phyloP scores from a whole-genome alignment of 1,284 basidiomycete genomes.

The Irpex lacteus region DNA sequence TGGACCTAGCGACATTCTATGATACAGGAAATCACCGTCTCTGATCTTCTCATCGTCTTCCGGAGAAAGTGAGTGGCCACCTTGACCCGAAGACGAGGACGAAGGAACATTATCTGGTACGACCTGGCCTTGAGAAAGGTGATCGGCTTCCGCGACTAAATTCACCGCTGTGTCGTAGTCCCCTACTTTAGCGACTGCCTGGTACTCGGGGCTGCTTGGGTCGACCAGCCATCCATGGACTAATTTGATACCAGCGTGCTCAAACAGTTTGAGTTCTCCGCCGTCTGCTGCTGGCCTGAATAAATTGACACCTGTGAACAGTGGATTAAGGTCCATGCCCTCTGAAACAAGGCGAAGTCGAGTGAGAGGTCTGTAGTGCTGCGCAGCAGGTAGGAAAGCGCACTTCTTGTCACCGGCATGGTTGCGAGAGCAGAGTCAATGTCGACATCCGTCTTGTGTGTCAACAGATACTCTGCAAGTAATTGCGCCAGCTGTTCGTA shows the following conservation, averaged over 20 bases:
- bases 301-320: slow-evolving; percentile 65
- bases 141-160: slow-evolving; percentile 74
- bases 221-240: slow-evolving; percentile 94
- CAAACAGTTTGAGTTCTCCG: slow-evolving; percentile 81
- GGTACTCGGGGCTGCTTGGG: slow-evolving; percentile 59
- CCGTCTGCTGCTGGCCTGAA: slow-evolving; percentile 63
- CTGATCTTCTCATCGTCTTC: slow-evolving; percentile 60
- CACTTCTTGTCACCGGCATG: slow-evolving; percentile 81
- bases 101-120: slow-evolving; percentile 37
- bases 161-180: slow-evolving; percentile 75
- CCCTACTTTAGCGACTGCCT: slow-evolving; percentile 46
- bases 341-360: slow-evolving; percentile 35
- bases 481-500: slow-evolving; percentile 83
- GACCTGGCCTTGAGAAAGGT: slow-evolving; percentile 62
- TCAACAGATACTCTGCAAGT: slow-evolving; percentile 80
- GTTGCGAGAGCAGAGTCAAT: slow-evolving; percentile 78
- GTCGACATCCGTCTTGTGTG: slow-evolving; percentile 55
- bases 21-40: slow-evolving; percentile 49
- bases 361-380: not conserved
- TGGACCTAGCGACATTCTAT: not conserved
- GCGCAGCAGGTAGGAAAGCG: slow-evolving; percentile 19
- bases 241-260: slow-evolving; percentile 76
- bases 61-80: slow-evolving; percentile 33
- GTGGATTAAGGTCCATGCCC: slow-evolving; percentile 85
- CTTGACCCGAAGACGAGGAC: slow-evolving; percentile 10